Evolutionary conservation across 768 basidiomycete species (phyloP).

Genomic region (Kwoniella europaea): DNA sequence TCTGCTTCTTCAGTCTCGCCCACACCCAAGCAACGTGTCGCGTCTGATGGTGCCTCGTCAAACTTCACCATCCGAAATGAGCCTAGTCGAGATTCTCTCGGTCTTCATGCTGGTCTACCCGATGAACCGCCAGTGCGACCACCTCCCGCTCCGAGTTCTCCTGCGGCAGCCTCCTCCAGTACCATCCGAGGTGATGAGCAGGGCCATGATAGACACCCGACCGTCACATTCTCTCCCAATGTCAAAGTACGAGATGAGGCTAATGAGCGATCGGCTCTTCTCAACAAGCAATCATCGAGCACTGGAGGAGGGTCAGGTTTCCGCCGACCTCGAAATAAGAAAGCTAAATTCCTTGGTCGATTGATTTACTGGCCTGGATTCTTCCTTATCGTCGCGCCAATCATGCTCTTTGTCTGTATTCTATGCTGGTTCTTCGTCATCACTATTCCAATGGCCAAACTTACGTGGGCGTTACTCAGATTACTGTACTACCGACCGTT

Average conservation of each 20-base stretch:
- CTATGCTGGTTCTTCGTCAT: conserved; percentile 95
- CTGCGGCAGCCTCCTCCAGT: conserved; percentile 20
- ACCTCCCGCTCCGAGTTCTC: not conserved
- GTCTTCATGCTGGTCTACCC: conserved; percentile 29
- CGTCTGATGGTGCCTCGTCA: conserved; percentile 43
- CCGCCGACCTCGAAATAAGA: conserved; percentile 46
- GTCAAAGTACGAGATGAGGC: conserved; percentile 34
- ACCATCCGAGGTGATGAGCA: conserved; percentile 28
- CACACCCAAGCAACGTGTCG: conserved; percentile 23
- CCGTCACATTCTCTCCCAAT: conserved; percentile 56
- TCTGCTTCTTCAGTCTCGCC: conserved; percentile 8
- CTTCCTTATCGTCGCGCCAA: conserved; percentile 77
- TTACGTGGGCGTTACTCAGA: conserved; percentile 91
- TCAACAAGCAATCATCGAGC: conserved; percentile 17
- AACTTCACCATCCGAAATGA: conserved; percentile 32
- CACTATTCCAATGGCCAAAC: conserved; percentile 96
- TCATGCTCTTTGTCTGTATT: conserved; percentile 83
- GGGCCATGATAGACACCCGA: conserved; percentile 34
- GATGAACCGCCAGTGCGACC: conserved; percentile 53
- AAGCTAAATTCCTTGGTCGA: conserved; percentile 65
- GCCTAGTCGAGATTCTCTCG: conserved; percentile 4
- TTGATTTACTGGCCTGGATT: conserved; percentile 82
- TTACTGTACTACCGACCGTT: conserved; percentile 79
- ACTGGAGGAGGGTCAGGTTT: conserved; percentile 27
- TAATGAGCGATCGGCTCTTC: conserved; percentile 40